phyloP scores from a whole-genome alignment of 2,329 filamentous ascomycete species.

The Hymenoscyphus salicellus region DNA sequence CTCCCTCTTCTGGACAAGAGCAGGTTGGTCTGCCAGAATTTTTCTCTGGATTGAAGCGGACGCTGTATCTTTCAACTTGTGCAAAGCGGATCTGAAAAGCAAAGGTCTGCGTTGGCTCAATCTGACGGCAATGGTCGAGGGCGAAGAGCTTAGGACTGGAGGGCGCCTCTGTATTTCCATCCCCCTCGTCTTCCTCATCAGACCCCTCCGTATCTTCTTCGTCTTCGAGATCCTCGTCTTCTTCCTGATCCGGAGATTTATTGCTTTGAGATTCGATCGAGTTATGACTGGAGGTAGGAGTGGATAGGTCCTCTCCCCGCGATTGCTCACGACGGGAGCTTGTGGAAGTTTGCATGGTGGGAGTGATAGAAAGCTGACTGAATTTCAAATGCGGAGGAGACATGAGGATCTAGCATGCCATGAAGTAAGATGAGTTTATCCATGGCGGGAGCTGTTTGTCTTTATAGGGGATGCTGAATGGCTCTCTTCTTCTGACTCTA shows the following conservation, averaged over 20 bases:
- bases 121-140: conserved; percentile 29
- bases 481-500: conserved; percentile 20
- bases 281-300: background rate
- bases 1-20: conserved; percentile 22
- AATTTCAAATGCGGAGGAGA: conserved; percentile 32
- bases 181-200: conserved; percentile 12
- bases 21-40: conserved; percentile 20
- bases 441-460: conserved; percentile 24
- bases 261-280: background rate
- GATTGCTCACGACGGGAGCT: background rate
- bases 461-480: conserved; percentile 22
- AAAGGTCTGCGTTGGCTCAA: conserved; percentile 20
- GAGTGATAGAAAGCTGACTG: conserved; percentile 31
- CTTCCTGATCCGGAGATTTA: conserved; percentile 9
- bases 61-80: conserved; percentile 25
- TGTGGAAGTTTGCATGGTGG: conserved; percentile 30
- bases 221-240: conserved; percentile 15
- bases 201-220: conserved; percentile 15
- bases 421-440: conserved; percentile 12
- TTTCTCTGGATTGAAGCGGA: conserved; percentile 26
- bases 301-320: background rate
- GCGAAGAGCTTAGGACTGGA: conserved; percentile 19
- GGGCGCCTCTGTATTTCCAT: conserved; percentile 1
- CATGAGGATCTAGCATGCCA: conserved; percentile 27
- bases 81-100: conserved; percentile 34